Conservation (phyloP, 352 stramenopile species). For the Pythium scleroteichum region DNA sequence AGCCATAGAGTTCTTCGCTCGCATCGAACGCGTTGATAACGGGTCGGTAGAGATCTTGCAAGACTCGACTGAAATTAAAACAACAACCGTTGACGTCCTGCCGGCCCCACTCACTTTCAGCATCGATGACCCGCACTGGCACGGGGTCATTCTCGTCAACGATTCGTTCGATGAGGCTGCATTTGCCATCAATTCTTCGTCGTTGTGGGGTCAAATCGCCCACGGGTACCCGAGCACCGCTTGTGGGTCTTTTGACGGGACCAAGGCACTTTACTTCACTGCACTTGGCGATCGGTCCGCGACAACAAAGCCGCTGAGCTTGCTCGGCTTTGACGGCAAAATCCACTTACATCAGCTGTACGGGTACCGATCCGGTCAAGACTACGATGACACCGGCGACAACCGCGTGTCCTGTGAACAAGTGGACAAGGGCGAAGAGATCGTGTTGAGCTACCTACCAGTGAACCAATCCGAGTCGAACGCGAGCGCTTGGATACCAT, state of each 20-base stretch:
- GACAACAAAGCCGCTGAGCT: conserved; percentile 40
- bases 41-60: background rate
- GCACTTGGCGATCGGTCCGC: conserved; percentile 52
- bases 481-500: conserved; percentile 42
- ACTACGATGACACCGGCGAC: conserved; percentile 50
- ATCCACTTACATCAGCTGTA: conserved; percentile 74
- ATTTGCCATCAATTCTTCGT: conserved; percentile 25
- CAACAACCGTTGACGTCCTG: conserved; percentile 39
- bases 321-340: conserved; percentile 57
- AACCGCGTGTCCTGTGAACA: conserved; percentile 63
- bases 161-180: conserved; percentile 56
- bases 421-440: conserved; percentile 49
- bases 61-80: conserved; percentile 7
- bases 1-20: conserved; percentile 37
- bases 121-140: conserved; percentile 41
- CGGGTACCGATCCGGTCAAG: conserved; percentile 37
- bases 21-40: conserved; percentile 17
- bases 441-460: conserved; percentile 53
- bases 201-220: conserved; percentile 53
- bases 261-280: conserved; percentile 63
- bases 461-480: conserved; percentile 33
- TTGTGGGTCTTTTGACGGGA: conserved; percentile 46
- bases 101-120: conserved; percentile 35
- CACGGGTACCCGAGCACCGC: conserved; percentile 60
- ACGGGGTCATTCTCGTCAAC: conserved; percentile 48